phyloP scores from a whole-genome alignment of 345 rosid genomes.

The Litchi chinensis region DNA sequence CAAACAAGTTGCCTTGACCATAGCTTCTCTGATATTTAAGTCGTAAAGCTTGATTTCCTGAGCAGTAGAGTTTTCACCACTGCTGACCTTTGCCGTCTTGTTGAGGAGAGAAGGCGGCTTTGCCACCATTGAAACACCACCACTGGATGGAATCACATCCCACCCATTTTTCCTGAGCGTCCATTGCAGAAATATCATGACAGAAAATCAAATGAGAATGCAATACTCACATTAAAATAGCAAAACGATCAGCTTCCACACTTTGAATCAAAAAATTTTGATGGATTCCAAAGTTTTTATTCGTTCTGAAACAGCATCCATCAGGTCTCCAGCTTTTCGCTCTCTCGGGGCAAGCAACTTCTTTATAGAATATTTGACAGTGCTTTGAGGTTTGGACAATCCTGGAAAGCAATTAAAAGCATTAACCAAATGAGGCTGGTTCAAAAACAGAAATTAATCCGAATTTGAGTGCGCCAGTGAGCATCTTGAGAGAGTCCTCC shows the following conservation, averaged over 20 bases:
- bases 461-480: conserved; percentile 71
- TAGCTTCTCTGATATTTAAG: conserved; percentile 71
- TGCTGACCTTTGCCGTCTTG: conserved; percentile 48
- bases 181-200: conserved; percentile 29
- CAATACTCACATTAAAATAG: not conserved
- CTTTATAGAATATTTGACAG: too few species aligned
- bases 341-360: too few species aligned
- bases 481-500: conserved; percentile 82
- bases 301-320: too few species aligned
- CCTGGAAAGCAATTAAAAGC: too few species aligned
- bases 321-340: too few species aligned
- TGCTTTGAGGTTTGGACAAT: too few species aligned
- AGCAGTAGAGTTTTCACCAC: conserved; percentile 1
- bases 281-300: too few species aligned
- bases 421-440: conserved; percentile 42
- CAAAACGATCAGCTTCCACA: not conserved
- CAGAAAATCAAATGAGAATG: not conserved
- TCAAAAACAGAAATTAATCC: conserved; percentile 67
- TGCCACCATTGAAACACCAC: conserved; percentile 86
- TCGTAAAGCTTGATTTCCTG: conserved; percentile 57
- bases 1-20: conserved; percentile 67
- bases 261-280: not conserved
- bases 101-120: conserved; percentile 70
- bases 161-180: conserved; percentile 81
- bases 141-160: conserved; percentile 68